phyloP scores from a whole-genome alignment of 1,284 basidiomycete species.

The Veloboletus limbatus region DNA sequence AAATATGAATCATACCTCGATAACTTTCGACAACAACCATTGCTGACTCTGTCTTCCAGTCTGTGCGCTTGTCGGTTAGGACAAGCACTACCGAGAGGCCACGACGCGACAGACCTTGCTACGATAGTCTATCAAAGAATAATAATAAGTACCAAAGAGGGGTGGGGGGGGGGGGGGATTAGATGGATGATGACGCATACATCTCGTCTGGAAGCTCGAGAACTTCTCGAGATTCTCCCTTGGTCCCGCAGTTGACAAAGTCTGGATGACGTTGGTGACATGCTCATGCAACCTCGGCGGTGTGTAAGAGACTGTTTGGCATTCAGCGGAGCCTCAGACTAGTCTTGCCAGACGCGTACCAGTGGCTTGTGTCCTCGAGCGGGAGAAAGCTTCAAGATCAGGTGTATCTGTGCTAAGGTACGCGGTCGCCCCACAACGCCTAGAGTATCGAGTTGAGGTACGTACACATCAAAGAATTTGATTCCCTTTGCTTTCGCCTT shows the following conservation, averaged over 20 bases:
- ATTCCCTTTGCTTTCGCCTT: constrained; percentile 69
- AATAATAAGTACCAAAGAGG: constrained; percentile 31
- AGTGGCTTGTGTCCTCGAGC: constrained; percentile 36
- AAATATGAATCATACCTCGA: constrained; percentile 48
- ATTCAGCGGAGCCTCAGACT: constrained; percentile 9
- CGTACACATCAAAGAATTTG: constrained; percentile 87
- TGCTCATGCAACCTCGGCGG: constrained; percentile 56
- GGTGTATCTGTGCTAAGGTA: constrained; percentile 68
- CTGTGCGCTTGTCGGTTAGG: constrained; percentile 34
- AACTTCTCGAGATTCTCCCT: constrained; percentile 71
- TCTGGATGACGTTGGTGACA: constrained; percentile 61
- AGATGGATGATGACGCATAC: constrained; percentile 40
- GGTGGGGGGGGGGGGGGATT: too few relatives aligned
- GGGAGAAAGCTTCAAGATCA: constrained; percentile 51
- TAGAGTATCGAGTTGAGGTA: constrained; percentile 8
- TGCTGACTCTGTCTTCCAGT: constrained; percentile 79
- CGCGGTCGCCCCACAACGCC: constrained; percentile 13
- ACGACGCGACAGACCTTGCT: constrained; percentile 55
- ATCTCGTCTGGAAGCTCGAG: constrained; percentile 68
- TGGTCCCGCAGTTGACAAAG: constrained; percentile 64
- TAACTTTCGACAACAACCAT: constrained; percentile 78
- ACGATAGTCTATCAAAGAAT: constrained; percentile 58
- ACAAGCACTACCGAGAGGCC: constrained; percentile 13
- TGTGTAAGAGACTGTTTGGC: constrained; percentile 48
- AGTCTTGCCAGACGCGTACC: constrained; percentile 33